Conservation (phyloP, 805 yeast genomes). For the Ogataea corticis region DNA sequence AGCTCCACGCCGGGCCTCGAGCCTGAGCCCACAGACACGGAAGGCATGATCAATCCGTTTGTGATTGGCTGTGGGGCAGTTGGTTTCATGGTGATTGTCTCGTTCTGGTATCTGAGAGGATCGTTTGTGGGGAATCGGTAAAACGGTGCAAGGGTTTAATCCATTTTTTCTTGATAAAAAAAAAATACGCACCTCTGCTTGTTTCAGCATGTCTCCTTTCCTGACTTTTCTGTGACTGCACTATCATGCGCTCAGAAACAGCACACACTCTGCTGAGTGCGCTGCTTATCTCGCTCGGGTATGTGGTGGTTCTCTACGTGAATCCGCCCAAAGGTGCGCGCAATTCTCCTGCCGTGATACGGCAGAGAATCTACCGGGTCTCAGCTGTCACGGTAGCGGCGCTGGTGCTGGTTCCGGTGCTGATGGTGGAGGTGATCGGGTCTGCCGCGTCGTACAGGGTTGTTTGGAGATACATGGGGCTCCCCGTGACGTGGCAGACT, state of each 20-base stretch:
- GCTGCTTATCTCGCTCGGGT: slow-evolving; percentile 41
- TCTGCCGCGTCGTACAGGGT: slow-evolving; percentile 11
- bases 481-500: slow-evolving; percentile 13
- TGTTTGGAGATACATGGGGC: slow-evolving; percentile 19
- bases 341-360: slow-evolving; percentile 45
- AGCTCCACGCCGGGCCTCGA: slow-evolving; percentile 76
- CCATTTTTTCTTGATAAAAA: too few relatives aligned
- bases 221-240: too few relatives aligned
- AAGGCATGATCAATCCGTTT: slow-evolving; percentile 46
- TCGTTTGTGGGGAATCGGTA: slow-evolving; percentile 25
- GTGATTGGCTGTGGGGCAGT: slow-evolving; percentile 70
- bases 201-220: too few relatives aligned
- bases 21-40: slow-evolving; percentile 55
- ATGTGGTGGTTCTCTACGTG: slow-evolving; percentile 46
- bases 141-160: too few relatives aligned
- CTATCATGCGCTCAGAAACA: background rate
- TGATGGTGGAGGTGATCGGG: slow-evolving; percentile 24
- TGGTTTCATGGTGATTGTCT: slow-evolving; percentile 60
- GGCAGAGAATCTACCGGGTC: slow-evolving; percentile 42
- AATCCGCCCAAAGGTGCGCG: slow-evolving; percentile 31
- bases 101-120: slow-evolving; percentile 67
- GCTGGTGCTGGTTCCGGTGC: slow-evolving; percentile 33
- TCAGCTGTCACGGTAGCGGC: slow-evolving; percentile 33
- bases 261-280: slow-evolving; percentile 29
- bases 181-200: too few relatives aligned